Base-by-base conservation (phyloP, 1,284 basidiomycete genomes). In the Blastosporella zonata region DNA sequence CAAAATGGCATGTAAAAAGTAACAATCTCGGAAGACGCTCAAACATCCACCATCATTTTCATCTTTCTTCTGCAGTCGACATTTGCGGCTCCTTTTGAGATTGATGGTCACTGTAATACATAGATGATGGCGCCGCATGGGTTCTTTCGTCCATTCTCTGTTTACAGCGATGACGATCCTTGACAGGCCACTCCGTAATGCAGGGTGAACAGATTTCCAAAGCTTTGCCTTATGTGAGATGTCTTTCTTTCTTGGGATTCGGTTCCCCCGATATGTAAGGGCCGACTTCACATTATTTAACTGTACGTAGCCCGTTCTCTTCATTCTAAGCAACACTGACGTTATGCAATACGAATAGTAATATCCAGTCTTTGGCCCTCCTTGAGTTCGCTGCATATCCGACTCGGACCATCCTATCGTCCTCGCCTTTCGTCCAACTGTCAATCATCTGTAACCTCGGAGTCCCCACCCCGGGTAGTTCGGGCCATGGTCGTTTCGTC, bases 391-490 rank as follows among this genome's bases (percentile, higher is more conserved):
- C n/a, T 17, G 31, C 27, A 43, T 38, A 36, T 54, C 52, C 46
- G 45, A 48, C 21, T 44, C 48, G 52, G 52, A 40, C 2, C n/a
- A 7, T 17, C 12, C 15, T 18, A 27, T 35, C 34, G 3, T 15
- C 15, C 17, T 20, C 15, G 25, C 25, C n/a, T 17, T 36, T 35
- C 7, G n/a, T 33, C 17, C 10, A 13, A 42, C 18, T 47, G 35
- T 35, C 41, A 36, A 20, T 10, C 36, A n/a, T 3, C 10, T 34
- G 17, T 17, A 28, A 41, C 43, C 21, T 13, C n/a, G n/a, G n/a
- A n/a, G n/a, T n/a, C 9, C 9, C 40, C 18, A 43, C 44, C 38
- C 40, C 40, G 40, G 29, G 48, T 45, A 50, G 29, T 29, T 45
- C 42, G 42, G 40, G 22, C 43, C 36, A 41, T 31, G 35, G 43